phyloP scores from a whole-genome alignment of 345 rosid species.

The Zanthoxylum bungeanum region DNA sequence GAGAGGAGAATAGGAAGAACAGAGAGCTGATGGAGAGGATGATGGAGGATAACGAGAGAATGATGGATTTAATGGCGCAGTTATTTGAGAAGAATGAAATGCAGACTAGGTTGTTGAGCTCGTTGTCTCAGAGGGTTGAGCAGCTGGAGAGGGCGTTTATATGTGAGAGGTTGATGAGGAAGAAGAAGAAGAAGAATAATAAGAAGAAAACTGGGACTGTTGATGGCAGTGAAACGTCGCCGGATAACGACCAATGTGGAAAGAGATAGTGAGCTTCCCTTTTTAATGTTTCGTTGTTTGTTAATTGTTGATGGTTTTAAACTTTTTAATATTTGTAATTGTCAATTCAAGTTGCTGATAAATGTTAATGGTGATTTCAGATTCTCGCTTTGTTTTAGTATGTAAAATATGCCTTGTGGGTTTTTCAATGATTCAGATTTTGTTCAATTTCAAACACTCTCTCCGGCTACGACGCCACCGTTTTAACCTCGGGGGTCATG shows the following conservation, averaged over 20 bases:
- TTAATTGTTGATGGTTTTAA: no score
- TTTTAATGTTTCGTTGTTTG: not conserved
- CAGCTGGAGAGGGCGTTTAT: conserved; percentile 51
- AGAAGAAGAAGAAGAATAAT: conserved; percentile 38
- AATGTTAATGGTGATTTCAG: not conserved
- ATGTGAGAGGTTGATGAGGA: conserved; percentile 40
- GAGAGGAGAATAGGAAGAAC: conserved; percentile 16
- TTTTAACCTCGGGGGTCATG: no score
- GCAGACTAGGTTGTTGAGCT: conserved; percentile 41
- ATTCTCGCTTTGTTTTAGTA: not conserved
- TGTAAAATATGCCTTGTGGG: not conserved
- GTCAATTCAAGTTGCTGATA: not conserved
- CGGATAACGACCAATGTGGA: conserved; percentile 14
- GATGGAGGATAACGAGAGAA: conserved; percentile 57
- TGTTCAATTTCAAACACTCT: not conserved
- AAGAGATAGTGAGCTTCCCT: not conserved
- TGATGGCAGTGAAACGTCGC: conserved; percentile 7
- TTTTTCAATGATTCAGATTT: not conserved
- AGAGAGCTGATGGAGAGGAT: conserved; percentile 40
- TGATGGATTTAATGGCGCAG: conserved; percentile 48
- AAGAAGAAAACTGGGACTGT: not conserved
- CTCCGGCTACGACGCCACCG: no score
- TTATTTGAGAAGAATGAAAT: conserved; percentile 45
- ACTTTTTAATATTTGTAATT: not conserved
- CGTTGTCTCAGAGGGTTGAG: conserved; percentile 51